Evolutionary conservation across 805 yeast genomes (phyloP).

Genomic region (Lipomyces spencermartinsiae): DNA sequence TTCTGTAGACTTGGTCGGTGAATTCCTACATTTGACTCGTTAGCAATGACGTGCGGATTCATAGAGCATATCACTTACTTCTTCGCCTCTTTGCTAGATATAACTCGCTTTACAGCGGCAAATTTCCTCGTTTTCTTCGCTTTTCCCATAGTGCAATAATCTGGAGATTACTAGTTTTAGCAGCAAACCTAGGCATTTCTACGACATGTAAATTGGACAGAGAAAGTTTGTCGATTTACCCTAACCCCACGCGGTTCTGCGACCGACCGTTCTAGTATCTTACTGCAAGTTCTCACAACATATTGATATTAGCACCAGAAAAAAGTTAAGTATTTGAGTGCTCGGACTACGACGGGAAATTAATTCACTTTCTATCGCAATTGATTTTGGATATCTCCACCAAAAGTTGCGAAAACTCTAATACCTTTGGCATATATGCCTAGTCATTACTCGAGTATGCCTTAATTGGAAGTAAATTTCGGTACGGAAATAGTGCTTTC

Average conservation of each 20-base stretch:
- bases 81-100: slow-evolving; percentile 75
- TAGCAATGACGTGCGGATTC: neutral
- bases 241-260: too few relatives aligned
- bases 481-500: too few relatives aligned
- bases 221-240: too few relatives aligned
- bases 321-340: neutral
- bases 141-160: slow-evolving; percentile 73
- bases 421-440: too few relatives aligned
- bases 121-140: slow-evolving; percentile 97
- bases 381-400: neutral
- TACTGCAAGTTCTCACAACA: too few relatives aligned
- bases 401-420: neutral
- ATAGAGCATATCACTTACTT: slow-evolving; percentile 47
- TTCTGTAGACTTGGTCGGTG: slow-evolving; percentile 22
- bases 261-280: too few relatives aligned
- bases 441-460: too few relatives aligned
- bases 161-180: neutral
- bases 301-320: neutral
- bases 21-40: slow-evolving; percentile 39
- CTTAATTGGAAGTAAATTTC: too few relatives aligned
- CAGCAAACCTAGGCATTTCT: too few relatives aligned
- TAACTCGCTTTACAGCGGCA: slow-evolving; percentile 85
- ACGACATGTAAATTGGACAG: too few relatives aligned
- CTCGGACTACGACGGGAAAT: neutral
- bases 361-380: neutral